Conservation (phyloP, 1,284 basidiomycete genomes). For the Acaromyces ingoldii region DNA sequence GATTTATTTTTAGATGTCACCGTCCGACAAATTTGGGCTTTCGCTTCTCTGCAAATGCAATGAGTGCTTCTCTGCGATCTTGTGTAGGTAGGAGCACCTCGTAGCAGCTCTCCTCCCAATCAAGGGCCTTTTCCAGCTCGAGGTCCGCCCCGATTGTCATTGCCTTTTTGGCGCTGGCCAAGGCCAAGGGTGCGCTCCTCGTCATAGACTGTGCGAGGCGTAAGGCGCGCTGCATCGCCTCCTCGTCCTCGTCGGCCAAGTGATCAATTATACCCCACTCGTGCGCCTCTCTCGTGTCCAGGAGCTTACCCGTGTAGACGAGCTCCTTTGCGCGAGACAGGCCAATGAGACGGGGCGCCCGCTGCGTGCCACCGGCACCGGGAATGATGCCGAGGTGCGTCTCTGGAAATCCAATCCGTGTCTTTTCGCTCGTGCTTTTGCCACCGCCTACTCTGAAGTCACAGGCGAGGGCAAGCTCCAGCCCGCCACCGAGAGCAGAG, state of each 20-base stretch:
- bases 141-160: constrained; percentile 74
- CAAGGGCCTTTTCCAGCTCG: constrained; percentile 68
- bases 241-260: constrained; percentile 53
- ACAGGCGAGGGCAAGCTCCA: constrained; percentile 79
- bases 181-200: constrained; percentile 64
- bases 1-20: neutral
- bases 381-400: constrained; percentile 70
- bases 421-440: constrained; percentile 60
- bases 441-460: constrained; percentile 73
- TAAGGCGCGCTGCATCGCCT: neutral
- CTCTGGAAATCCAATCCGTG: constrained; percentile 69
- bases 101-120: constrained; percentile 81
- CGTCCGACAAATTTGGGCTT: constrained; percentile 1
- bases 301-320: constrained; percentile 69
- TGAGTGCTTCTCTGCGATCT: constrained; percentile 77
- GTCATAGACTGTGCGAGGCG: neutral
- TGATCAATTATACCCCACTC: constrained; percentile 75
- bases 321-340: constrained; percentile 68
- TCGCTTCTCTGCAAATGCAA: constrained; percentile 79
- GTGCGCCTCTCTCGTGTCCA: constrained; percentile 67
- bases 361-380: constrained; percentile 54
- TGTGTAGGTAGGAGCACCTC: constrained; percentile 70
- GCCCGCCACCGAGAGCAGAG: constrained; percentile 81
- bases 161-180: constrained; percentile 80
- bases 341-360: constrained; percentile 2